These are phyloP conservation scores for Ceratobasidium papillatum DNA, from an alignment of 1,284 basidiomycete genomes.

Conservation along the genomic window DNA sequence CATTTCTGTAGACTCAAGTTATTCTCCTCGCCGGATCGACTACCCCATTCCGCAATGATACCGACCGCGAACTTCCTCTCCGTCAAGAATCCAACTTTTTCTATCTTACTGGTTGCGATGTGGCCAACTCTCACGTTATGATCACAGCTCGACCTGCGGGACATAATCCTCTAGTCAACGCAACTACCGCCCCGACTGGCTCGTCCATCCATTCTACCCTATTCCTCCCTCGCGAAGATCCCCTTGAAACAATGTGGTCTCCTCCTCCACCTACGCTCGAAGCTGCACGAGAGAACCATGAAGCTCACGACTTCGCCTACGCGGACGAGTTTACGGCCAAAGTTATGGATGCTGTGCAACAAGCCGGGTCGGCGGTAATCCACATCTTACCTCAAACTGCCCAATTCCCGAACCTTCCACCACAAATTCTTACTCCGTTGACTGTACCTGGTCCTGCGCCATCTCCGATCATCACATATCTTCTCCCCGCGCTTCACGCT, in stretches of 20 bases:
- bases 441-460: constrained; percentile 55
- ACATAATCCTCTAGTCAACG: background rate
- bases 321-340: constrained; percentile 55
- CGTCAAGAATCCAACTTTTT: constrained; percentile 88
- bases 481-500: constrained; percentile 77
- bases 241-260: constrained; percentile 84
- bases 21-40: constrained; percentile 55
- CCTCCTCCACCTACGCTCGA: constrained; percentile 78
- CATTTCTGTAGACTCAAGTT: constrained; percentile 45
- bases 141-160: constrained; percentile 52
- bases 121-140: constrained; percentile 75
- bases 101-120: constrained; percentile 81
- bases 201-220: constrained; percentile 59
- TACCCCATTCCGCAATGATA: constrained; percentile 80
- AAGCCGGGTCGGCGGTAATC: constrained; percentile 57
- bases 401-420: constrained; percentile 62
- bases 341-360: background rate
- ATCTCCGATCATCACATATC: constrained; percentile 59
- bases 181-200: constrained; percentile 38
- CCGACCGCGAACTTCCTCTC: constrained; percentile 85
- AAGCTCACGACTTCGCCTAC: constrained; percentile 67
- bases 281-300: constrained; percentile 63
- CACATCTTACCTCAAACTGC: constrained; percentile 65
- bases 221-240: constrained; percentile 77
- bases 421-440: constrained; percentile 53